Percentiles rank a stretch among this genome's conserved stretches.
Conservation (phyloP, 192 early-diverging fungal genomes). For the Chytriomyces sp. region DNA sequence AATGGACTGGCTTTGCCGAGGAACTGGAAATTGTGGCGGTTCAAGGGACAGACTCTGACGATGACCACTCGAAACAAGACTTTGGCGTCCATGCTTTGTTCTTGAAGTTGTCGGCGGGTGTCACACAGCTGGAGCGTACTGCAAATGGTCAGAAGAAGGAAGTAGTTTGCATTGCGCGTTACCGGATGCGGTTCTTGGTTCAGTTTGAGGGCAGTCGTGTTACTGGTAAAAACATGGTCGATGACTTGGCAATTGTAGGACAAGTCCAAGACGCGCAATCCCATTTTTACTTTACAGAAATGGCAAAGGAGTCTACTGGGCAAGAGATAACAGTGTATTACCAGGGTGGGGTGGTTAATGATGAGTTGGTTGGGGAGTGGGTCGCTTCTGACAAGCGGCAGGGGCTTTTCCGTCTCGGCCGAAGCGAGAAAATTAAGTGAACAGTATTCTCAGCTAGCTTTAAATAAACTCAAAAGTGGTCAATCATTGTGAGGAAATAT, state of each 20-base stretch:
- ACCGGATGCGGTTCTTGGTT: slow-evolving; percentile 19
- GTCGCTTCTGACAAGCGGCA: neutral
- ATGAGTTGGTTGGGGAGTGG: neutral
- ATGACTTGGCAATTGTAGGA: slow-evolving; percentile 12
- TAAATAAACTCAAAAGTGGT: neutral
- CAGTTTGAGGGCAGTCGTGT: neutral
- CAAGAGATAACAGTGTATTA: neutral
- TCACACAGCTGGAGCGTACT: neutral
- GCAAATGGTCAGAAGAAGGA: neutral
- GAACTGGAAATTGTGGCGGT: neutral
- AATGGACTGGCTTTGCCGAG: neutral
- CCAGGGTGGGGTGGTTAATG: neutral
- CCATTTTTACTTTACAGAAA: neutral
- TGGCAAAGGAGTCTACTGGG: neutral
- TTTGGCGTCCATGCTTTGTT: neutral
- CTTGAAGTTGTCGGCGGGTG: neutral
- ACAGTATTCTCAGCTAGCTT: neutral
- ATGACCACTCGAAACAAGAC: neutral
- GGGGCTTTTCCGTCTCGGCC: neutral
- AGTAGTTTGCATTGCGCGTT: neutral
- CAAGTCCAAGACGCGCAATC: slow-evolving; percentile 1
- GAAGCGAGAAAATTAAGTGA: neutral
- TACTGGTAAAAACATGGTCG: slow-evolving; percentile 24
- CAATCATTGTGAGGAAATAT: too few relatives aligned
- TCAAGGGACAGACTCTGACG: neutral